Conservation (phyloP, 345 rosid genomes). For the Citrus reticulata region DNA sequence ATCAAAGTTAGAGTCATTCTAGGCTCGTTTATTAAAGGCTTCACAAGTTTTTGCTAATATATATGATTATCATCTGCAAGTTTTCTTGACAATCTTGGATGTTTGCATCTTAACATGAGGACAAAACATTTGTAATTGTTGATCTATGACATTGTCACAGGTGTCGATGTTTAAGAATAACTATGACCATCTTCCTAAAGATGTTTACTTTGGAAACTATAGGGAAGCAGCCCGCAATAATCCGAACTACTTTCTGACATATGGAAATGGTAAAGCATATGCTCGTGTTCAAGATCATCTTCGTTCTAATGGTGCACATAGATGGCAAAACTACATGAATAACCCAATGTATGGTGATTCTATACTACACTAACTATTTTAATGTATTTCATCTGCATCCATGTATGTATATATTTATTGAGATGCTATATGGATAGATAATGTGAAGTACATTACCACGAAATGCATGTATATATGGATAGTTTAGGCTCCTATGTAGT, state of each 20-base stretch:
- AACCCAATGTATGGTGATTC: too few relatives aligned
- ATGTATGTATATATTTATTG: too few relatives aligned
- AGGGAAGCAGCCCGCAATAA: constrained; percentile 81
- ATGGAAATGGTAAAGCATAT: too few relatives aligned
- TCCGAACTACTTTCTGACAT: constrained; percentile 1
- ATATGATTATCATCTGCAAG: not conserved
- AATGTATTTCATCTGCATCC: too few relatives aligned
- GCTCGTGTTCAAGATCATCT: too few relatives aligned
- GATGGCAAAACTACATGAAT: too few relatives aligned
- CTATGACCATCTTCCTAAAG: constrained; percentile 87
- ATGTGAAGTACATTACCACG: too few relatives aligned
- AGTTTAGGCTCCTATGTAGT: too few relatives aligned
- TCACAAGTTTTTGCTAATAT: not conserved
- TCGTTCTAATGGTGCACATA: too few relatives aligned
- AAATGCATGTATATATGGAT: too few relatives aligned
- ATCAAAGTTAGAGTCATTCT: not conserved
- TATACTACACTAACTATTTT: too few relatives aligned
- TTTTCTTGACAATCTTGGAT: not conserved
- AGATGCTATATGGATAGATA: too few relatives aligned
- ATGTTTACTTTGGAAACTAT: constrained; percentile 78
- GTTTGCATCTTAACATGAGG: not conserved
- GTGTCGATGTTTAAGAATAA: constrained; percentile 94
- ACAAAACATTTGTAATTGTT: not conserved
- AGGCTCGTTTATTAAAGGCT: not conserved
- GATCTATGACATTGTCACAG: constrained; percentile 32